Base-by-base conservation (phyloP, 1,284 basidiomycete species). In the Meira nashicola region DNA sequence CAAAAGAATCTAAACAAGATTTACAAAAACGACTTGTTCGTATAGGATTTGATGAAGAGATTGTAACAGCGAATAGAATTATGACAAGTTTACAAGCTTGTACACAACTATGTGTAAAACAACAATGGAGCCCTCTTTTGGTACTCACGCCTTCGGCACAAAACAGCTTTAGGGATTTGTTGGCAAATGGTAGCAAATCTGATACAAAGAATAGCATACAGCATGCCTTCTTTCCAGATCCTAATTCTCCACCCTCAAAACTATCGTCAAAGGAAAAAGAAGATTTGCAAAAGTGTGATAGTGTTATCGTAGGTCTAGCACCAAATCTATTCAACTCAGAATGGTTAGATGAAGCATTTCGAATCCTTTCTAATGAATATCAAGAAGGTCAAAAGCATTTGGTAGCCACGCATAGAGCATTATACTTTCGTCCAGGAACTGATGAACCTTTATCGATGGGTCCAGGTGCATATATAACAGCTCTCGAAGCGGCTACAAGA, bases 291-390 rank as follows among this genome's bases (percentile, higher is more conserved):
- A 64, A 76, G 3, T 83, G 83, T 69, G 86, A 89, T 68, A 81
- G 84, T 0, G 86, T 89, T 50, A 83, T 89, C n/a, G 74, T 89
- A 14, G 87, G 87, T 6, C 82, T 87, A 17, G 82, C 86, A 0
- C 86, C 85, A 1, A 64, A 79, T 0, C 68, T 80, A 2, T 81
- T 88, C 63, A 80, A 81, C 71, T 76, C 80, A 1, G 77, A 80
- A 57, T 28, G 55, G 15, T 81, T 89, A 55, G 87, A 87, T 74
- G 81, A 80, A 9, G 87, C 87, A 0, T 89, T 88, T 66, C 83
- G 86, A 1, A 81, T 89, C 17, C 81, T 89, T 6, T 69, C 76
- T 12, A 58, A 67, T 7, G 79, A 47, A 40, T 39, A 23, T 15
- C 28, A 15, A 10, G 14, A 28, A 54, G 48, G 23, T 55, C 62